Evolutionary conservation across 352 stramenopile species (phyloP), one percentile per base, ranked within the genome.

Genomic region (Pythium sp.): DNA sequence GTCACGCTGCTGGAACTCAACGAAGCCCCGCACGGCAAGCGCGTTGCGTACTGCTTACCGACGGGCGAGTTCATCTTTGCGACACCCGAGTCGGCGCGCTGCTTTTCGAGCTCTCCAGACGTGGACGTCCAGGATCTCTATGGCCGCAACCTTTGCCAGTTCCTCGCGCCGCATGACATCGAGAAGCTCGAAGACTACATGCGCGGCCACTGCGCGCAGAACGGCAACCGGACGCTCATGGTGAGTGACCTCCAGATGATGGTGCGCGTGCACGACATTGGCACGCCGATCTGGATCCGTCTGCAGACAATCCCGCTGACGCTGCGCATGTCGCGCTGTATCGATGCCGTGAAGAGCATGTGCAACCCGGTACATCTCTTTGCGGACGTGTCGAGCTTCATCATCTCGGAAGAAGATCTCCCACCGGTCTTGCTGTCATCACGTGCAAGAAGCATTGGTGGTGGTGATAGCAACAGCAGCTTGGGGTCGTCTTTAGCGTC

Each of bases 1-100:
- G 77, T 90, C 66, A 89, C 82, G 32, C 64, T 93, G 53, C 70
- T 95, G 49, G 81, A 93, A 62, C 76, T 95, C 51, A 80, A 78
- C 56, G 69, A 86, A 51, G 67, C 80, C 28, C 75, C 81, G 4
- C 71, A 74, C 20, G 76, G 81, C 57, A 82, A 75, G 34, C 77
- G 74, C 26, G 70, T 93, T 30, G 87, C 82, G 11, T 92, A 80
- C 72, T 95, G 87, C 65, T 67, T 93, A 1, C 75, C 81, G 4
- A 82, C 78, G 3, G 87, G 87, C 36, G 87, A 91, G 64, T 93
- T 95, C 68, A 70, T 93, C 41, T 87, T 93, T 32, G 85, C 84
- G 15, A 87, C 82, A 1, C 56, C 78, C 7, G 82, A 76, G 2
- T 80, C 82, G 34, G 69, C 82, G 1, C 67, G 62, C 43, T 74